phyloP scores from a whole-genome alignment of 2,329 filamentous ascomycete genomes.

The Pseudohalonectria lignicola region DNA sequence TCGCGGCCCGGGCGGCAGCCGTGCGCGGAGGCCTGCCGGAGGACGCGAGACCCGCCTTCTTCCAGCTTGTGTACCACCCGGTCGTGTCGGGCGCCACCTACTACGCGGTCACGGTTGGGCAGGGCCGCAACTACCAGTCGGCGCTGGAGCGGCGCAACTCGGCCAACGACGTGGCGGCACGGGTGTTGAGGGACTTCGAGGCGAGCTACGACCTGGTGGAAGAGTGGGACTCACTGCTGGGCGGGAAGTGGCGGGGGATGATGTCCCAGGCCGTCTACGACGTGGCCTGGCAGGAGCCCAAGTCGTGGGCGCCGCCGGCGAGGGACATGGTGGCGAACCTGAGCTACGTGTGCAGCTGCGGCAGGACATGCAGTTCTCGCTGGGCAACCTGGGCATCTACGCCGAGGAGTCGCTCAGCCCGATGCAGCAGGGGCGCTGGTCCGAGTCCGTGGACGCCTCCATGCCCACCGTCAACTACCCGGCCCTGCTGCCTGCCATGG shows the following conservation, averaged over 20 bases:
- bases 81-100: conserved; percentile 45
- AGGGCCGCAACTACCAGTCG: conserved; percentile 39
- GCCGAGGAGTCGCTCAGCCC: conserved; percentile 14
- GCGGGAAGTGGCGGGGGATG: conserved; percentile 53
- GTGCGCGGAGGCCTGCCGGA: conserved; percentile 42
- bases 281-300: conserved; percentile 54
- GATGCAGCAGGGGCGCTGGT: conserved; percentile 8
- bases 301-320: neutral
- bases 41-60: conserved; percentile 45
- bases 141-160: conserved; percentile 41
- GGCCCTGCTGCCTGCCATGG: conserved; percentile 16
- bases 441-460: conserved; percentile 11
- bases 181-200: conserved; percentile 41
- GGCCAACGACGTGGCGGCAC: conserved; percentile 38
- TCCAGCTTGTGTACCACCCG: conserved; percentile 51
- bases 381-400: conserved; percentile 7
- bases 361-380: conserved; percentile 18
- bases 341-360: conserved; percentile 43
- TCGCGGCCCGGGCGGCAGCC: conserved; percentile 40
- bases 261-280: conserved; percentile 17
- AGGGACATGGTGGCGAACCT: conserved; percentile 45
- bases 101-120: conserved; percentile 38
- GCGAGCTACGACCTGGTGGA: conserved; percentile 44
- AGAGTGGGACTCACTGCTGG: conserved; percentile 44
- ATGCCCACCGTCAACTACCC: conserved; percentile 12